Evolutionary conservation across 305 asterid genomes (phyloP).

Genomic region (Nicotiana rustica): DNA sequence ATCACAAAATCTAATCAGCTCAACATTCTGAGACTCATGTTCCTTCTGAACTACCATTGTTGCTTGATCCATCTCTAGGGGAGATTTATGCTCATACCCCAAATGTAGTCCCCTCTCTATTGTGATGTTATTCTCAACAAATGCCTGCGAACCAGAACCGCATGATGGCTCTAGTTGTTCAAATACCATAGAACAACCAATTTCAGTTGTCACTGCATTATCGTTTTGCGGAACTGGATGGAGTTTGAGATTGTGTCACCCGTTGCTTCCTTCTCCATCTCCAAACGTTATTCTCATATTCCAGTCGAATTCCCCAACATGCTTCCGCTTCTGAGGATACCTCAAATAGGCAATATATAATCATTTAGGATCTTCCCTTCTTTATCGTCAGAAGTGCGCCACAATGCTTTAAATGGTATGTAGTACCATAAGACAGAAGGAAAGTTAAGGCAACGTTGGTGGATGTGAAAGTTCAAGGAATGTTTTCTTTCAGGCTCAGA

Average conservation of each 20-base stretch:
- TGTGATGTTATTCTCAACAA: background rate
- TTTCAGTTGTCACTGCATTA: background rate
- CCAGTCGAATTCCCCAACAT: background rate
- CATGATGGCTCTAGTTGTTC: background rate
- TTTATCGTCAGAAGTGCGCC: background rate
- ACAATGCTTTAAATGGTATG: conserved; percentile 20
- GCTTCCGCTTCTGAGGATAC: background rate
- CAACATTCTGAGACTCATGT: background rate
- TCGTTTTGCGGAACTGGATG: background rate
- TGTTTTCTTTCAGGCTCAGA: background rate
- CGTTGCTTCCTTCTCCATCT: background rate
- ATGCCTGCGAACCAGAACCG: background rate
- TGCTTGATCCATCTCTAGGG: background rate
- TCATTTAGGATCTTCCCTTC: conserved; percentile 6
- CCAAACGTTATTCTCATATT: background rate
- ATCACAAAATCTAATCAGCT: background rate
- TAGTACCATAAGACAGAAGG: background rate
- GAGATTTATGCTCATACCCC: background rate
- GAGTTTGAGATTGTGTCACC: background rate
- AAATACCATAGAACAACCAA: background rate
- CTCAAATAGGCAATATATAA: conserved; percentile 17
- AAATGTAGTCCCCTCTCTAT: background rate
- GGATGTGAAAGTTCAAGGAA: background rate
- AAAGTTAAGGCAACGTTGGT: too few species aligned
- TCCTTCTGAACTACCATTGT: background rate